Conservation (phyloP, 768 basidiomycete genomes). For the Krasilnikovozyma curviuscula region DNA sequence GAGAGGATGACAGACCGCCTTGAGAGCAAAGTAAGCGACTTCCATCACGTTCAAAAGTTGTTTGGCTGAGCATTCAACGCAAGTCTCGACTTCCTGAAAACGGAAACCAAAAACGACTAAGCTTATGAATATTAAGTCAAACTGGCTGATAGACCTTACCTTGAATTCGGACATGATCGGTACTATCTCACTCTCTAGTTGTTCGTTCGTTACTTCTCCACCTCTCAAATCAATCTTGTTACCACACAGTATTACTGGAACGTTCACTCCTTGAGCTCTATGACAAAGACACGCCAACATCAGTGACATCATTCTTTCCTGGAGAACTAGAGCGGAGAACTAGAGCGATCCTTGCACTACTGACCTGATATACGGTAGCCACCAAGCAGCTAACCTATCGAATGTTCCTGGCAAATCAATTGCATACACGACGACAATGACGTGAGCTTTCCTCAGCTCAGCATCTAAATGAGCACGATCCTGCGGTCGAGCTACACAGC, state of each 20-base stretch:
- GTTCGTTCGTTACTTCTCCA: conserved; percentile 82
- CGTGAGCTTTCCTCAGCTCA: conserved; percentile 91
- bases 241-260: conserved; percentile 89
- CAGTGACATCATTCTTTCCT: too few relatives aligned
- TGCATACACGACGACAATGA: conserved; percentile 91
- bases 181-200: conserved; percentile 78
- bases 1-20: conserved; percentile 89
- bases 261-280: conserved; percentile 90
- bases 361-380: conserved; percentile 91
- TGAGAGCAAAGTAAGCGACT: conserved; percentile 96
- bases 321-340: too few relatives aligned
- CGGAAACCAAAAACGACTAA: not conserved
- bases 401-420: conserved; percentile 94
- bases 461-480: conserved; percentile 77
- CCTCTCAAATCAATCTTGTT: conserved; percentile 96
- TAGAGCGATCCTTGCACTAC: too few relatives aligned
- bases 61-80: conserved; percentile 44
- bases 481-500: conserved; percentile 49
- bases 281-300: too few relatives aligned
- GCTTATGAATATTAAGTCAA: not conserved
- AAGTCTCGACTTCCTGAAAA: conserved; percentile 84
- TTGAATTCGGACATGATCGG: conserved; percentile 99
- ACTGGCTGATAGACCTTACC: conserved; percentile 29
- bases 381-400: conserved; percentile 92
- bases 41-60: conserved; percentile 74